phyloP scores from a whole-genome alignment of 129 eudicot genomes.

The Centrapalus pauciflorus region DNA sequence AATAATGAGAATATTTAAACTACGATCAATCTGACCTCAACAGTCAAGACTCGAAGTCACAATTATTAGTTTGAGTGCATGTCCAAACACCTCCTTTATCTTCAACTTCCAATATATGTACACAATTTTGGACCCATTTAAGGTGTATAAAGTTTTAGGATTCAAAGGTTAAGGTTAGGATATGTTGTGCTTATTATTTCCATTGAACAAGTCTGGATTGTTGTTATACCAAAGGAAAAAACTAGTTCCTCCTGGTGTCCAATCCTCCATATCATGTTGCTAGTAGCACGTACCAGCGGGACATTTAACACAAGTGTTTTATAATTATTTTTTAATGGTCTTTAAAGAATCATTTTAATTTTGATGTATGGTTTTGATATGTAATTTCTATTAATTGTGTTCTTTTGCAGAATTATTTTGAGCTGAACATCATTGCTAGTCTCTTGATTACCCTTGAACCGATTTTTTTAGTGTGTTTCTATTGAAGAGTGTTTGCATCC shows the following conservation, averaged over 20 bases:
- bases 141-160: neutral
- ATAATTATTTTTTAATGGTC: neutral
- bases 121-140: neutral
- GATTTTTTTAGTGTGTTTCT: neutral
- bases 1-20: neutral
- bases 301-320: neutral
- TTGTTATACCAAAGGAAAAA: neutral
- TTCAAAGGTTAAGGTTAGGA: neutral
- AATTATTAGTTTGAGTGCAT: neutral
- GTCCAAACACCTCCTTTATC: neutral
- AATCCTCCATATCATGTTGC: neutral
- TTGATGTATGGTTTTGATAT: neutral
- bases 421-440: neutral
- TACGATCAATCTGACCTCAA: neutral
- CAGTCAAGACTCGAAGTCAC: neutral
- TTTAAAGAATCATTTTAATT: neutral
- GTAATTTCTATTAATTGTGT: neutral
- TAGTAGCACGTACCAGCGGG: neutral
- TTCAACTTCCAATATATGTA: neutral
- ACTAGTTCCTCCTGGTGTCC: neutral
- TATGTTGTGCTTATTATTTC: too few species aligned
- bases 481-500: constrained; percentile 32
- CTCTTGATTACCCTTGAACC: neutral
- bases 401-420: neutral
- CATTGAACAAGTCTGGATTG: neutral